A percentile compares a stretch with the other conserved stretches of the same genome.
phyloP scores from a whole-genome alignment of 2,329 filamentous ascomycete species.

The Tolypocladium guangdongense region DNA sequence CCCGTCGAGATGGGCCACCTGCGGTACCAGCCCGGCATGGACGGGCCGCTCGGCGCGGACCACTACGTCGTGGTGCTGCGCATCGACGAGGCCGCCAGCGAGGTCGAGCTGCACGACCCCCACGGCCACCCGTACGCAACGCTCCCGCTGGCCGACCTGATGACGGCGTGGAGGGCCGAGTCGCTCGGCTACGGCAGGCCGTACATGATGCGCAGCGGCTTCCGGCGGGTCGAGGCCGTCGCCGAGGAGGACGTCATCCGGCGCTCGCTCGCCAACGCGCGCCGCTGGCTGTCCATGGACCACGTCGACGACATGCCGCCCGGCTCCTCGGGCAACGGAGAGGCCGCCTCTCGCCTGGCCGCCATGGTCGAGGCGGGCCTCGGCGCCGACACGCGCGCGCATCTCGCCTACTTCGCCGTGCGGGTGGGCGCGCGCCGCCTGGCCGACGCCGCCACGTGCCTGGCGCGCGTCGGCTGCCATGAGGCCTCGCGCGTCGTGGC shows the following conservation, averaged over 20 bases:
- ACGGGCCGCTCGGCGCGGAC: conserved; percentile 8
- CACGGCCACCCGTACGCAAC: conserved; percentile 7
- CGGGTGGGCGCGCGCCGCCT: conserved; percentile 7
- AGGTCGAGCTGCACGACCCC: conserved; percentile 7
- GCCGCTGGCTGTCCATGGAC: conserved; percentile 4
- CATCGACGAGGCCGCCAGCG: conserved; percentile 1
- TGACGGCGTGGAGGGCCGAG: conserved; percentile 8
- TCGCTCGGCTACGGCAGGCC: conserved; percentile 7
- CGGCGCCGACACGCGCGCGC: not conserved
- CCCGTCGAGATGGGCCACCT: conserved; percentile 9
- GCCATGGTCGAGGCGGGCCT: conserved; percentile 4
- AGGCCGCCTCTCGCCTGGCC: conserved; percentile 3
- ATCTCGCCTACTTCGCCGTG: conserved; percentile 6
- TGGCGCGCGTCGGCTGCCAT: conserved; percentile 4
- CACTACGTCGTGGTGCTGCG: conserved; percentile 8
- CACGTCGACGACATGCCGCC: conserved; percentile 3
- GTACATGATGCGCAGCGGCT: conserved; percentile 8
- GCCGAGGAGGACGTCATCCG: conserved; percentile 8
- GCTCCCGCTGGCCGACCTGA: conserved; percentile 6
- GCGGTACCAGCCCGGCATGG: conserved; percentile 5
- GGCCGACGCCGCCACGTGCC: conserved; percentile 7
- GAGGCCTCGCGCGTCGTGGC: conserved; percentile 3
- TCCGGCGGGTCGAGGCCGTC: conserved; percentile 2
- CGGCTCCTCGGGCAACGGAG: conserved; percentile 5
- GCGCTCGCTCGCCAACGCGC: conserved; percentile 4